Conservation (phyloP, 2,329 filamentous ascomycete species). For the Fusarium stilboides region DNA sequence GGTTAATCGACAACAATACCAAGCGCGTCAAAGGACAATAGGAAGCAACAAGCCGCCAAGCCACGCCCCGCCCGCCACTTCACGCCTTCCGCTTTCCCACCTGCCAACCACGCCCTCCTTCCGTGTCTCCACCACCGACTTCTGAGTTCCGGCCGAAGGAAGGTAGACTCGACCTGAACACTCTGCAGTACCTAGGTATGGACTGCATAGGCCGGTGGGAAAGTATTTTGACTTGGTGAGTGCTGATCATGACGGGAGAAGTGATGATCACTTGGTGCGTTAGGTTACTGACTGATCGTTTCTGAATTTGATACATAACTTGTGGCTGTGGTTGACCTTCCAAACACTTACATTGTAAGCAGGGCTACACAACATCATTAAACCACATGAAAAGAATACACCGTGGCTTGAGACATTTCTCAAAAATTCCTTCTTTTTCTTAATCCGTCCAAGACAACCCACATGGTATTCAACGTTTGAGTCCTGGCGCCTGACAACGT, state of each 20-base stretch:
- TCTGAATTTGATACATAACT: slow-evolving; percentile 9
- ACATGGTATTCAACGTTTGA: slow-evolving; percentile 4
- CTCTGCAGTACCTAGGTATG: neutral
- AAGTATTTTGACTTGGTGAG: slow-evolving; percentile 3
- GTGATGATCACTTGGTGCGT: slow-evolving; percentile 6
- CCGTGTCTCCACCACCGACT: slow-evolving; percentile 20
- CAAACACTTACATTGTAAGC: slow-evolving; percentile 16
- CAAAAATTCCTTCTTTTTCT: slow-evolving; percentile 3
- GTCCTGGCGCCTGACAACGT: slow-evolving; percentile 9
- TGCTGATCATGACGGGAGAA: slow-evolving; percentile 11
- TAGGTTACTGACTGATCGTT: slow-evolving; percentile 10
- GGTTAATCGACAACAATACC: slow-evolving; percentile 53
- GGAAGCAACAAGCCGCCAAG: slow-evolving; percentile 44
- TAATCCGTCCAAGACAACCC: neutral
- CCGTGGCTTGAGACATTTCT: neutral
- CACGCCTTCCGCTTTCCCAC: slow-evolving; percentile 19
- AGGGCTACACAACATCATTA: neutral
- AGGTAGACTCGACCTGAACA: neutral
- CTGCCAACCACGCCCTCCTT: slow-evolving; percentile 17
- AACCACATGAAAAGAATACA: neutral
- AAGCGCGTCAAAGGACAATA: slow-evolving; percentile 51
- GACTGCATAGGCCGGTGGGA: slow-evolving; percentile 4
- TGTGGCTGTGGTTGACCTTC: slow-evolving; percentile 20
- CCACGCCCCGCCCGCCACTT: slow-evolving; percentile 25
- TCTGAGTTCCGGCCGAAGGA: slow-evolving; percentile 2